Evolutionary conservation across 345 rosid genomes (phyloP).

Genomic region (Brassica cretica): DNA sequence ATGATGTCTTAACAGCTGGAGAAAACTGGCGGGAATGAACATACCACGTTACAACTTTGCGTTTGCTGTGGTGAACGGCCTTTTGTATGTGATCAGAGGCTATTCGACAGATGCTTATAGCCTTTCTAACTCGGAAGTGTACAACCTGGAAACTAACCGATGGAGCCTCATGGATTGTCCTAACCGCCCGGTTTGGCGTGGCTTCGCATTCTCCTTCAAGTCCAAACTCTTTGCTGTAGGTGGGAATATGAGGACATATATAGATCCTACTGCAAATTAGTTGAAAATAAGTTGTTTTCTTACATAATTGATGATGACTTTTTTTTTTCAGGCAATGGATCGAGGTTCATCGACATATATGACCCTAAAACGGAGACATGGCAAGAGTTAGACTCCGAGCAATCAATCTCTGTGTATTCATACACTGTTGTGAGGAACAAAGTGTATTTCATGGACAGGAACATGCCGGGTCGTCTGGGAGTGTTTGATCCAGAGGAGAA

Average conservation of each 20-base stretch:
- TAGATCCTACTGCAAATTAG: background rate
- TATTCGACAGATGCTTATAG: constrained; percentile 56
- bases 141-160: constrained; percentile 55
- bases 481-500: constrained; percentile 60
- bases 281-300: background rate
- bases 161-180: constrained; percentile 72
- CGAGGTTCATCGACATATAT: constrained; percentile 72
- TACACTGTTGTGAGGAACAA: constrained; percentile 68
- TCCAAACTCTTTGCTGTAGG: constrained; percentile 83
- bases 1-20: constrained; percentile 61
- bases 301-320: background rate
- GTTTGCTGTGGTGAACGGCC: constrained; percentile 69
- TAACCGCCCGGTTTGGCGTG: constrained; percentile 80
- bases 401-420: constrained; percentile 76
- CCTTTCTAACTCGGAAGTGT: constrained; percentile 70
- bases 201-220: constrained; percentile 66
- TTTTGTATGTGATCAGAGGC: constrained; percentile 78
- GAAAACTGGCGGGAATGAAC: constrained; percentile 67
- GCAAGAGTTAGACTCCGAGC: constrained; percentile 65
- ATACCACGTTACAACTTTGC: constrained; percentile 84
- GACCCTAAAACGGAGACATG: constrained; percentile 57
- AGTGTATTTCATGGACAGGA: constrained; percentile 89
- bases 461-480: constrained; percentile 65
- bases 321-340: constrained; percentile 35
- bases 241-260: constrained; percentile 27